Evolutionary conservation across 495 filamentous ascomycete species (phyloP).

Genomic region (Pseudevernia furfuracea): DNA sequence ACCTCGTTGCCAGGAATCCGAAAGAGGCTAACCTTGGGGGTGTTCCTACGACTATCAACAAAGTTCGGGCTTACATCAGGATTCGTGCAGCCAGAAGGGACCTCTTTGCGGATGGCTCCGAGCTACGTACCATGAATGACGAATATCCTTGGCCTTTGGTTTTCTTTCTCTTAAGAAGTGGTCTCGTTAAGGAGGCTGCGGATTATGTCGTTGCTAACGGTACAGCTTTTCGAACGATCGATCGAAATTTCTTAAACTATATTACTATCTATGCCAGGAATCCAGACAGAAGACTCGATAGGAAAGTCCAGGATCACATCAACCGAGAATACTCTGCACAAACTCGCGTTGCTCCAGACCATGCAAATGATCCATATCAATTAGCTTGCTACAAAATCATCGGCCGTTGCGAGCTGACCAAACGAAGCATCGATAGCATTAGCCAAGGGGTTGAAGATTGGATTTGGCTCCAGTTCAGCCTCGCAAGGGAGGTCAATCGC

Average conservation of each 20-base stretch:
- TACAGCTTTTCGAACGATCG: conserved; percentile 73
- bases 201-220: conserved; percentile 74
- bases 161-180: conserved; percentile 84
- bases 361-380: conserved; percentile 85
- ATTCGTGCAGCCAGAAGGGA: conserved; percentile 68
- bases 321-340: conserved; percentile 83
- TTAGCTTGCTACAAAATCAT: conserved; percentile 98
- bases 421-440: conserved; percentile 71
- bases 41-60: conserved; percentile 76
- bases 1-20: conserved; percentile 69
- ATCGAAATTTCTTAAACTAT: conserved; percentile 84
- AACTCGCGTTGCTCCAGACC: conserved; percentile 71
- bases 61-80: conserved; percentile 84
- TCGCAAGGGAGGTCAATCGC: conserved; percentile 80
- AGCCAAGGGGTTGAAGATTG: conserved; percentile 82
- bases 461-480: conserved; percentile 92
- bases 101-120: conserved; percentile 63
- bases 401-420: conserved; percentile 81
- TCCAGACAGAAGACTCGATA: conserved; percentile 61
- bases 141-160: conserved; percentile 91
- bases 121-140: conserved; percentile 63
- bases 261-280: conserved; percentile 70
- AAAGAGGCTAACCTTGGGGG: conserved; percentile 85
- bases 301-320: conserved; percentile 75
- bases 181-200: conserved; percentile 74